phyloP scores from a whole-genome alignment of 768 basidiomycete species.

The Tylopilus rubrobrunneus region DNA sequence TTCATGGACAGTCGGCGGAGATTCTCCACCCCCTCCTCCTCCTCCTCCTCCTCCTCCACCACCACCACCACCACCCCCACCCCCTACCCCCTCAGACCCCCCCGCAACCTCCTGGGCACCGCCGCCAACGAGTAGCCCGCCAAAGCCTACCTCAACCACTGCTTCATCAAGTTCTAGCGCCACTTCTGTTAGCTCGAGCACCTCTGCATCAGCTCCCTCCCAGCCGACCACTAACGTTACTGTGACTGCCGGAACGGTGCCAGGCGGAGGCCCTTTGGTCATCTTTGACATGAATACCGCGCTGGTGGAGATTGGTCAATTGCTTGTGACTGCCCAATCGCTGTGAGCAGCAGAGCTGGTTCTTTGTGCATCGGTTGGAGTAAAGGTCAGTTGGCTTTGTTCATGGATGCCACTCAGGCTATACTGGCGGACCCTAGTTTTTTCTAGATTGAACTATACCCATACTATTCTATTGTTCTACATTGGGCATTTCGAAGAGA shows the following conservation, averaged over 20 bases:
- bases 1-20: slow-evolving; percentile 46
- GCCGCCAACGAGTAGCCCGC: slow-evolving; percentile 15
- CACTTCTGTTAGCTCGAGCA: slow-evolving; percentile 6
- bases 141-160: slow-evolving; percentile 22
- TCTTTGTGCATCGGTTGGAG: slow-evolving; percentile 1
- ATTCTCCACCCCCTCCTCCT: slow-evolving; percentile 13
- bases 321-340: slow-evolving; percentile 14
- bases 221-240: slow-evolving; percentile 16
- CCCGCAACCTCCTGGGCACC: slow-evolving; percentile 19
- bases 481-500: slow-evolving; percentile 1
- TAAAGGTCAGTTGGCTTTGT: slow-evolving; percentile 16
- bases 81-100: slow-evolving; percentile 4
- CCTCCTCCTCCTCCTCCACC: slow-evolving; percentile 4
- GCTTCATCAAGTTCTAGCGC: slow-evolving; percentile 13
- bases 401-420: slow-evolving; percentile 12
- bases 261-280: slow-evolving; percentile 6
- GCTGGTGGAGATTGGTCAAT: slow-evolving; percentile 17
- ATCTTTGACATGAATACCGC: slow-evolving; percentile 15
- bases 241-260: slow-evolving; percentile 10
- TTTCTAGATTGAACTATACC: slow-evolving; percentile 24
- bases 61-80: slow-evolving; percentile 10
- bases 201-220: slow-evolving; percentile 22
- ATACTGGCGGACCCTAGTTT: slow-evolving; percentile 19
- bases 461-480: slow-evolving; percentile 18
- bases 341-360: slow-evolving; percentile 7